Evolutionary conservation across 768 basidiomycete genomes (phyloP), one percentile per base, ranked within the genome.

Genomic region (Gymnopilus dilepis): DNA sequence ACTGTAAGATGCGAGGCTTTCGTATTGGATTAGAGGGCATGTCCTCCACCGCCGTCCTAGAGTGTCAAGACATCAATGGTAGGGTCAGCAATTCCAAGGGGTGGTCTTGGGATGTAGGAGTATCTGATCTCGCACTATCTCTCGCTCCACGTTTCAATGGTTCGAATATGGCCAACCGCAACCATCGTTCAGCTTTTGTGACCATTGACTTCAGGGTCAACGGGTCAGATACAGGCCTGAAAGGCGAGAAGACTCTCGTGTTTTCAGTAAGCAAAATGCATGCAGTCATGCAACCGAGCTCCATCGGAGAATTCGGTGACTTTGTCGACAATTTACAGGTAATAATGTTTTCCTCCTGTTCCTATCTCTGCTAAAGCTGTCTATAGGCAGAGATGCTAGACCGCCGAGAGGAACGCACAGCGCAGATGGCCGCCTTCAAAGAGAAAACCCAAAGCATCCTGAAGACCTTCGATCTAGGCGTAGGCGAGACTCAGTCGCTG

Each of bases 231-330:
- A 61, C 63, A n/a, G 67, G 72, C 5, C 69, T 65, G 31, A 52
- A 56, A 2, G 67, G 64, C 21, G 78, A 66, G 31, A 71, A 80
- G 51, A 69, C 70, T 6, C 72, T 92, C 26, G 78, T 86, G 34
- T 61, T 95, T 30, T 73, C 78, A 1, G 74, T 96, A 22, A 86
- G 84, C 7, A 92, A 90, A 73, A 86, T 94, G 2, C 94, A 98
- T 69, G 95, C 96, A 1, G 91, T 97, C 33, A 89, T 97, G 90
- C 95, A 95, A 72, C 90, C 96, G 9, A 93, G 92, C 64, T 96
- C 97, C 0, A 89, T 98, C 53, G 90, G 90, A 21, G 92, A 97
- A 70, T 78, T 98, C 7, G 92, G 90, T 15, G 96, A 98, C 71
- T 93, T 95, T 64, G 74, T 94, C 40, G 94, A 97, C 70, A 83